Evolutionary conservation across 2,329 filamentous ascomycete species (phyloP), one percentile per base, ranked within the genome.

Genomic region (Microascus cirrosus): DNA sequence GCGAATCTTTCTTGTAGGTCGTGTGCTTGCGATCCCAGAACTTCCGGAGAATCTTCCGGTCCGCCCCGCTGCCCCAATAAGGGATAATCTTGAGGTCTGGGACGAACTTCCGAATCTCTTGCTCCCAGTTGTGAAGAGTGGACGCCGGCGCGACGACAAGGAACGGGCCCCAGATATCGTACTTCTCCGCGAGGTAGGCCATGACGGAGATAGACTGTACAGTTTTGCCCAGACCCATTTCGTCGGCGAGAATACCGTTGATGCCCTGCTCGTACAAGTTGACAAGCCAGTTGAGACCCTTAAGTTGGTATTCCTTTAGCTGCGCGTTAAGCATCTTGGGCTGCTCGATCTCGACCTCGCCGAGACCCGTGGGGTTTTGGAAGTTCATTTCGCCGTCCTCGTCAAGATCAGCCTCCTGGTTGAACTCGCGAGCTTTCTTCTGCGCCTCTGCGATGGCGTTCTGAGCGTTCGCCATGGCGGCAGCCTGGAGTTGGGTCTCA

Each of bases 381-480:
- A 99, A 99, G 75, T 99, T 99, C 88, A 99, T 90, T 74, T 99
- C 94, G 65, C 92, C 93, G 66, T 96, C 92, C 60, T 96, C 91
- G 63, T 94, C 88, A 71, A 88, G 84, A 59, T 83, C 83, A 67
- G 85, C 82, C 56, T 83, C 77, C 60, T 90, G 85, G 74, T 97
- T 95, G 79, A 99, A 99, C 11, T 89, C 89, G 56, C 91, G 86
- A 1, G 94, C 94, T 70, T 94, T 92, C 70, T 91, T 86, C 70
- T 96, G 90, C 1, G 94, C 94, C 71, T 96, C 89, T 64, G 95
- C 88, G 61, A 99, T 91, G 61, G 94, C 94, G 68, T 90, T 93
- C 69, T 97, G 93, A 1, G 94, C 94, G 68, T 99, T 99, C 35
- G 93, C 91, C 81, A 93, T 88, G 52, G 94, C 94, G 52, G 91